Base-by-base conservation (phyloP, 163 green algal genomes). In the Chloromonas sp. region DNA sequence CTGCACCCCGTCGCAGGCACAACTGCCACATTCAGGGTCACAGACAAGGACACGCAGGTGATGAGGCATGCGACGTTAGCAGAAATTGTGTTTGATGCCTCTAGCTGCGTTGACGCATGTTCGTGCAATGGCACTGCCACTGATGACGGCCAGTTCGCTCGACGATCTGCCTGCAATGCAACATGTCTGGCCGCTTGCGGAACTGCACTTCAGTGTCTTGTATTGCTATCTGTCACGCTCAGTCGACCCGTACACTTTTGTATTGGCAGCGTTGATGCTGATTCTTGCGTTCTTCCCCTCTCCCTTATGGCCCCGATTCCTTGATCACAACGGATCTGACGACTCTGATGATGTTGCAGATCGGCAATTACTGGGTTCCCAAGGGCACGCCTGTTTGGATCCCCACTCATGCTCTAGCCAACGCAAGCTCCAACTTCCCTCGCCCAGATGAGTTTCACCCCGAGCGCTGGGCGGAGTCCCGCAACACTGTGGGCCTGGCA, bases 301-400 rank as follows among this genome's bases (percentile, higher is more conserved):
- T 80, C 2, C 58, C 57, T 82, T 61, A 61, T 66, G 70, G 15
- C 11, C 60, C 2, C 78, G 11, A 2, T 83, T 5, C 60, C 79
- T 81, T 81, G 77, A 15, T 14, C 77, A 60, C 1, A 61, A 15
- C 3, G 0, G 14, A 59, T 58, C 60, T 5, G 3, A 3, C 36
- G 60, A 11, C 78, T 0, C 78, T 5, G 62, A 3, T n/a, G 1
- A 14, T 60, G 58, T 0, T 70, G 60, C 60, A 83, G 61, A 15
- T 83, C 14, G 60, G 60, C 79, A 60, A 14, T 3, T 74, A 76
- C 60, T 74, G 15, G 14, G 8, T 83, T 60, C 79, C 79, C 60
- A 83, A 83, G 61, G 79, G 79, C 60, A 83, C 79, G 14, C 60
- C 79, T 1, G n/a, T 83, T 1, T 83, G 79, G 79, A 71, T 83